Base-by-base conservation (phyloP, 352 stramenopile species). In the Phytophthora rubi region DNA sequence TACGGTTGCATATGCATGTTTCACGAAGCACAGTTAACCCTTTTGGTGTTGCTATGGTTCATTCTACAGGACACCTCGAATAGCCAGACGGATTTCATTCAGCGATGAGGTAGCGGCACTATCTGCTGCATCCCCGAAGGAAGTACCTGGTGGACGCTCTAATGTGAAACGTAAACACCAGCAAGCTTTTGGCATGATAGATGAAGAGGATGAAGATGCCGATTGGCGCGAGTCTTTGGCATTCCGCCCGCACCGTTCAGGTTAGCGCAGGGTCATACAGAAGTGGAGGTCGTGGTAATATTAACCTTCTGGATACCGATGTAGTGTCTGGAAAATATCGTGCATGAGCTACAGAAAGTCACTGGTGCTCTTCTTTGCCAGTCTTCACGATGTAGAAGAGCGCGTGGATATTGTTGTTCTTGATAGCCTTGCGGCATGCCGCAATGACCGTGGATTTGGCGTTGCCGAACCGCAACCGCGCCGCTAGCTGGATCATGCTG, bases 401-500 rank as follows among this genome's bases (percentile, higher is more conserved):
- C 37, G 83, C 85, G 62, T 94, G 86, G 53, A 93, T 91, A 79
- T 93, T 94, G 80, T 93, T 96, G 79, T 92, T 93, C 75, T 96
- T 96, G 77, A 96, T 94, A 33, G 90, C 88, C 65, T 95, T 94
- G 61, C 91, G 85, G 59, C 88, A 95, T 42, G 88, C 88, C 10
- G 89, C 75, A 42, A 97, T 87, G 60, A 96, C 87, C 10, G 78
- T 88, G 28, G 86, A 84, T 78, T 97, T 97, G 21, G 89, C 81
- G 32, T 85, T 86, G 32, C 90, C 93, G 49, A 96, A 92, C 51
- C 93, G 90, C 33, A 98, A 77, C 4, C 89, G 85, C 12, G 93
- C 86, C 4, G 92, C 93, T 26, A 95, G 79, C 75, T 98, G 91
- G 53, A 98, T 97, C 82, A 95, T 97, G 52, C 80, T 84, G 69